These are phyloP conservation scores for Immersiella caudata DNA, from an alignment of 495 filamentous ascomycete species.

Conservation along the genomic window DNA sequence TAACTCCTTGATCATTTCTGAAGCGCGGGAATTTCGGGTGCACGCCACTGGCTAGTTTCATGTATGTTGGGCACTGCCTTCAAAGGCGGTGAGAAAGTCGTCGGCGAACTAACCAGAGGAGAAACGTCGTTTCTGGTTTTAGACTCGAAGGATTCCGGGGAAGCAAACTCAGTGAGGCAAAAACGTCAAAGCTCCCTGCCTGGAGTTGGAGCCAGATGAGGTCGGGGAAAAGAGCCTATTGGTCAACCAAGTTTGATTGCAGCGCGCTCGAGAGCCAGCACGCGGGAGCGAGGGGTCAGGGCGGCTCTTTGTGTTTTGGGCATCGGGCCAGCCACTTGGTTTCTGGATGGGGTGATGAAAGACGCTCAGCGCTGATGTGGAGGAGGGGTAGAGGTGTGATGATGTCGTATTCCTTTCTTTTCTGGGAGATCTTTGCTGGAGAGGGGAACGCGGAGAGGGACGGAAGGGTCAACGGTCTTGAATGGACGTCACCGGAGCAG, in stretches of 20 bases:
- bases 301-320: not conserved
- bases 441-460: not conserved
- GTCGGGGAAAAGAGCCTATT: slow-evolving; percentile 1
- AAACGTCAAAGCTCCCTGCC: not conserved
- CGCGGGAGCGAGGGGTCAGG: not conserved
- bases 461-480: not conserved
- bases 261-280: not conserved
- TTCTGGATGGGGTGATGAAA: not conserved
- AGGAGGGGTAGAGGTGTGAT: not conserved
- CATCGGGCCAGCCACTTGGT: not conserved
- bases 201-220: not conserved
- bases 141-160: not conserved
- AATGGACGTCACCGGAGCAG: not conserved
- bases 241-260: not conserved
- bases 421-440: not conserved
- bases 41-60: not conserved
- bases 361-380: not conserved
- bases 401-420: not conserved
- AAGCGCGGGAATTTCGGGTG: not conserved
- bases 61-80: not conserved
- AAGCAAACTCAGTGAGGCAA: not conserved
- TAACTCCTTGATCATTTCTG: not conserved
- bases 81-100: not conserved
- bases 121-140: not conserved
- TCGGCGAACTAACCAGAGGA: not conserved